Conservation (phyloP, 2,329 filamentous ascomycete genomes). For the Venturia nashicola region DNA sequence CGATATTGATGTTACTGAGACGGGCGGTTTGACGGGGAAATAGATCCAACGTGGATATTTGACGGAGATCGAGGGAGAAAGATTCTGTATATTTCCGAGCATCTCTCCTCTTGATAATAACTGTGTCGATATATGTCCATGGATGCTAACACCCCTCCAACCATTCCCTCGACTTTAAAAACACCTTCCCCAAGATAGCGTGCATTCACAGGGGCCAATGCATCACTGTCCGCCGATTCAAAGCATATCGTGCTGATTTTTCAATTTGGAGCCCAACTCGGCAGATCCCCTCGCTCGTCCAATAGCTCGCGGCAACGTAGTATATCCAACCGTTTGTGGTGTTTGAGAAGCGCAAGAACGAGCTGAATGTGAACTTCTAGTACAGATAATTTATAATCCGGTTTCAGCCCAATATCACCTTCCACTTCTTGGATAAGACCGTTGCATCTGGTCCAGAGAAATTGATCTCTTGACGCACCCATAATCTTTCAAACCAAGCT, state of each 20-base stretch:
- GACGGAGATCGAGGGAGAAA: not conserved
- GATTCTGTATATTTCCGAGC: not conserved
- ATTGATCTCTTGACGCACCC: not conserved
- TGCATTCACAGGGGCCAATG: not conserved
- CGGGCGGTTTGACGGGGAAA: not conserved
- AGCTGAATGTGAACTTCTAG: not conserved
- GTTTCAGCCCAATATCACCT: not conserved
- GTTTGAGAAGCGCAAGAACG: not conserved
- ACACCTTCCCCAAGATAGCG: not conserved
- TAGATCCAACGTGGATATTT: too few relatives aligned
- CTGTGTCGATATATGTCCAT: not conserved
- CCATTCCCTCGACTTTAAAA: not conserved
- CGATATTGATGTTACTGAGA: constrained; percentile 21
- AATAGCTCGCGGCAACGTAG: not conserved
- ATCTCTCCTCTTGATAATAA: not conserved
- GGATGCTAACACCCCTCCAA: not conserved
- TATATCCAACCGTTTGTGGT: not conserved
- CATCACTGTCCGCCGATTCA: not conserved
- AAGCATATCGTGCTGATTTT: not conserved
- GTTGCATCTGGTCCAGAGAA: not conserved
- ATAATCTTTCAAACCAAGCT: not conserved
- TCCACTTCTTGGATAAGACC: not conserved
- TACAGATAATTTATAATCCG: not conserved
- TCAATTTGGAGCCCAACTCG: not conserved
- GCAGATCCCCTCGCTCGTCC: not conserved